These are phyloP conservation scores for Litchi chinensis DNA, from an alignment of 345 rosid species.

Conservation along the genomic window DNA sequence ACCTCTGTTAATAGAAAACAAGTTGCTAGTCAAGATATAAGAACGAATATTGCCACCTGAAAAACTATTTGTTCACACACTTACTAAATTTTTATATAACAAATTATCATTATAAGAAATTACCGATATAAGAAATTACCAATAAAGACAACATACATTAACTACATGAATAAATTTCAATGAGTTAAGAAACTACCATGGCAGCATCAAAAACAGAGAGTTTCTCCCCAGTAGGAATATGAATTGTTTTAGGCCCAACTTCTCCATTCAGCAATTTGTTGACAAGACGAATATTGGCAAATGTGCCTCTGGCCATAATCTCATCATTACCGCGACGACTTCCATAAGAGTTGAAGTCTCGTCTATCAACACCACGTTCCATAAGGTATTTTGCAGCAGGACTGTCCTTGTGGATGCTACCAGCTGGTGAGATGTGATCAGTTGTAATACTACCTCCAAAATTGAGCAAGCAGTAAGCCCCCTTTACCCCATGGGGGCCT, in stretches of 20 bases:
- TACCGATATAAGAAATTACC: no score
- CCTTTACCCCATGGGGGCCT: constrained; percentile 77
- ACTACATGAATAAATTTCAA: not conserved
- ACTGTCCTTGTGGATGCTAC: constrained; percentile 90
- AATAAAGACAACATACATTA: no score
- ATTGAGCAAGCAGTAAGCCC: constrained; percentile 85
- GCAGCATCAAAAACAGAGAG: constrained; percentile 82
- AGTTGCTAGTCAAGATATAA: constrained; percentile 5
- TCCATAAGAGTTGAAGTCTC: constrained; percentile 86
- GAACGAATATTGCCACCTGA: no score
- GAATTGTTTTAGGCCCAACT: constrained; percentile 88
- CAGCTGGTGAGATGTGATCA: constrained; percentile 94
- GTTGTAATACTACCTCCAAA: constrained; percentile 92
- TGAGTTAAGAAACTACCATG: constrained; percentile 53
- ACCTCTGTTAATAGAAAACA: constrained; percentile 51
- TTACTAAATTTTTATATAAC: no score
- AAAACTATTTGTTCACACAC: no score
- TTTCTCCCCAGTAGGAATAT: constrained; percentile 79
- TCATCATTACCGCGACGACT: constrained; percentile 92
- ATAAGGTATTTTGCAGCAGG: constrained; percentile 85
- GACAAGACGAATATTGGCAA: constrained; percentile 81
- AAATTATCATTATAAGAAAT: no score
- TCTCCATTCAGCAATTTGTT: constrained; percentile 83
- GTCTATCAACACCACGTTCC: constrained; percentile 79
- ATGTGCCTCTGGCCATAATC: constrained; percentile 86